Evolutionary conservation across 139 green algal genomes (phyloP).

Genomic region (Helicosporidium sp.): DNA sequence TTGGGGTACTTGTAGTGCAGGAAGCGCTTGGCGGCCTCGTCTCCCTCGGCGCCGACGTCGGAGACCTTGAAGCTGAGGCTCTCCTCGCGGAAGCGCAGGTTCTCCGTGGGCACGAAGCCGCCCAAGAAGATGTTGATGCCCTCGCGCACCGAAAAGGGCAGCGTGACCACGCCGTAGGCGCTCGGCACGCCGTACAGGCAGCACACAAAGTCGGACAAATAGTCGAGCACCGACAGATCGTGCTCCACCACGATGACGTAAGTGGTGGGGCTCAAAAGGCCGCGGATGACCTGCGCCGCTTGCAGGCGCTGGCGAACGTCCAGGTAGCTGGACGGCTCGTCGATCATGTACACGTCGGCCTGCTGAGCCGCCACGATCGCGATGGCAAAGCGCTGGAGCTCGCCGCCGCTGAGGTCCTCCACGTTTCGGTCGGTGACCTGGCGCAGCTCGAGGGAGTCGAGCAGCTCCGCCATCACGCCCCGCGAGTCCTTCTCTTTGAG

Average conservation of each 20-base stretch:
- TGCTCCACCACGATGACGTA: constrained; percentile 94
- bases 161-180: constrained; percentile 94
- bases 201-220: constrained; percentile 98
- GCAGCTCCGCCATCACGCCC: constrained; percentile 36
- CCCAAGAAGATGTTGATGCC: constrained; percentile 87
- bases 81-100: constrained; percentile 93
- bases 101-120: constrained; percentile 96
- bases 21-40: constrained; percentile 68
- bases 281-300: constrained; percentile 68
- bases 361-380: constrained; percentile 71
- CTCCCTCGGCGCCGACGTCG: constrained; percentile 32
- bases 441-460: constrained; percentile 57
- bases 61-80: constrained; percentile 84
- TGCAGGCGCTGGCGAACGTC: constrained; percentile 93
- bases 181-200: constrained; percentile 96
- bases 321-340: constrained; percentile 93
- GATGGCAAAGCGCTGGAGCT: constrained; percentile 97
- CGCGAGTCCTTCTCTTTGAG: constrained; percentile 68
- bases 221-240: constrained; percentile 86
- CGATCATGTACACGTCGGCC: constrained; percentile 96
- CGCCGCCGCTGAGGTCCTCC: constrained; percentile 79
- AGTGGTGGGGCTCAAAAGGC: constrained; percentile 48
- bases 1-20: constrained; percentile 71
- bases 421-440: constrained; percentile 86
- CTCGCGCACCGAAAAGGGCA: constrained; percentile 73